Conservation (phyloP, 2,329 filamentous ascomycete species). For the Venturia nashicola region DNA sequence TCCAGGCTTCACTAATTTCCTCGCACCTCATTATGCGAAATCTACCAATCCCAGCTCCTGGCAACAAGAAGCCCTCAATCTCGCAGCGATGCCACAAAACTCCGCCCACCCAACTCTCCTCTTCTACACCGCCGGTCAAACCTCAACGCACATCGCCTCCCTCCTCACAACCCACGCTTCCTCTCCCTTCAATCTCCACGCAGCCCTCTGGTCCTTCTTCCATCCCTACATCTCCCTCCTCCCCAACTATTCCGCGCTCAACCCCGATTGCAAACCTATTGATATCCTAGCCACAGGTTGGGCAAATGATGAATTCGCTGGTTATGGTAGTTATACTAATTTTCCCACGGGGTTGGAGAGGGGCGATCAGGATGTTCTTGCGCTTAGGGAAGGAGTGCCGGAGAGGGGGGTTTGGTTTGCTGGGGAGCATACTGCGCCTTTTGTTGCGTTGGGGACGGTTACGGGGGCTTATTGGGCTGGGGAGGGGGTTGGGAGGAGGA, state of each 20-base stretch:
- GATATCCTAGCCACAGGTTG: constrained; percentile 61
- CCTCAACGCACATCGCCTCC: constrained; percentile 35
- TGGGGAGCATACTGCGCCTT: constrained; percentile 82
- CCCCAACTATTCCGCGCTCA: constrained; percentile 47
- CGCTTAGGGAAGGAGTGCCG: constrained; percentile 43
- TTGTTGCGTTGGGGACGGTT: constrained; percentile 76
- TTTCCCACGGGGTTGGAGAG: constrained; percentile 64
- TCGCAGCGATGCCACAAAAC: constrained; percentile 49
- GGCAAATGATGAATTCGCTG: constrained; percentile 67
- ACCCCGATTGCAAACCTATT: constrained; percentile 48
- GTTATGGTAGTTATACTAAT: constrained; percentile 73
- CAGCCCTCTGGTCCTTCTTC: constrained; percentile 54
- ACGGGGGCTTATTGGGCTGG: constrained; percentile 91
- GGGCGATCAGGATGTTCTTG: constrained; percentile 60
- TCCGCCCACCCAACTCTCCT: constrained; percentile 67
- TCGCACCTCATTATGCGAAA: constrained; percentile 54
- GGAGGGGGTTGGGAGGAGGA: constrained; percentile 58
- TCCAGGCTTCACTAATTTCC: constrained; percentile 64
- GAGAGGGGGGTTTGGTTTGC: constrained; percentile 70
- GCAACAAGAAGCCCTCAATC: constrained; percentile 67
- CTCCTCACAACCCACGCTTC: constrained; percentile 18
- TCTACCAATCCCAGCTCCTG: constrained; percentile 51
- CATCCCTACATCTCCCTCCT: constrained; percentile 65
- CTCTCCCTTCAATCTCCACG: constrained; percentile 30
- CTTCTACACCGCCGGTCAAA: constrained; percentile 63